These are phyloP conservation scores for Capsicum pubescens DNA, from an alignment of 257 asterid species.

Conservation along the genomic window DNA sequence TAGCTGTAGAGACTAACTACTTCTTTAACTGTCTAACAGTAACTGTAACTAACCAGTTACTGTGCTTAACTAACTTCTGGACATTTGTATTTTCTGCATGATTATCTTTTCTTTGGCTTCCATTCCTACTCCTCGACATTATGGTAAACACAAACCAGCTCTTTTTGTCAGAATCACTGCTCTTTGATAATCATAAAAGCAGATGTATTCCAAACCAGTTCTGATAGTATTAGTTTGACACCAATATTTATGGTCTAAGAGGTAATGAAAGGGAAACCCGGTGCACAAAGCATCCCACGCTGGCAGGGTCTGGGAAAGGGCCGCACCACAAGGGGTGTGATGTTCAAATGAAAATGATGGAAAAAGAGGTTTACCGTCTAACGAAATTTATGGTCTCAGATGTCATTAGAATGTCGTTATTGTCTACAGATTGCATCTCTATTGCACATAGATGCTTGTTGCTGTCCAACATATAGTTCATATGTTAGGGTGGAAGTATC, in stretches of 20 bases:
- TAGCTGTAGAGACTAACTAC: too few species aligned
- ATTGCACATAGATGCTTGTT: background rate
- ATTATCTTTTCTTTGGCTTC: too few species aligned
- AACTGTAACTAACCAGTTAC: too few species aligned
- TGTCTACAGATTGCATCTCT: background rate
- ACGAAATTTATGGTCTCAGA: constrained; percentile 1
- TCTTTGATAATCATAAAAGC: background rate
- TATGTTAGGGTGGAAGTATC: background rate
- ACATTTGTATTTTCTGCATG: too few species aligned
- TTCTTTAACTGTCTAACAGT: too few species aligned
- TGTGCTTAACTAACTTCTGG: too few species aligned
- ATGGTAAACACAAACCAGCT: background rate
- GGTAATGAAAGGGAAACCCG: background rate
- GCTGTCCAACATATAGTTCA: background rate
- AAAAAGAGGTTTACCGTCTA: background rate
- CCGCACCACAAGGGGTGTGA: too few species aligned
- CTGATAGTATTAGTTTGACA: background rate
- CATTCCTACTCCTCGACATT: background rate
- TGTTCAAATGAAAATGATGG: too few species aligned
- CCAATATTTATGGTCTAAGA: background rate
- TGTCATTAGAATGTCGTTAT: background rate
- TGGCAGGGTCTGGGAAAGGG: too few species aligned
- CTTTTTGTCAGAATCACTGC: background rate
- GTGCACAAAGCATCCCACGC: too few species aligned
- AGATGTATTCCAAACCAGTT: background rate